Conservation (phyloP, 768 basidiomycete species). For the Lactifluus hygrophoroides region DNA sequence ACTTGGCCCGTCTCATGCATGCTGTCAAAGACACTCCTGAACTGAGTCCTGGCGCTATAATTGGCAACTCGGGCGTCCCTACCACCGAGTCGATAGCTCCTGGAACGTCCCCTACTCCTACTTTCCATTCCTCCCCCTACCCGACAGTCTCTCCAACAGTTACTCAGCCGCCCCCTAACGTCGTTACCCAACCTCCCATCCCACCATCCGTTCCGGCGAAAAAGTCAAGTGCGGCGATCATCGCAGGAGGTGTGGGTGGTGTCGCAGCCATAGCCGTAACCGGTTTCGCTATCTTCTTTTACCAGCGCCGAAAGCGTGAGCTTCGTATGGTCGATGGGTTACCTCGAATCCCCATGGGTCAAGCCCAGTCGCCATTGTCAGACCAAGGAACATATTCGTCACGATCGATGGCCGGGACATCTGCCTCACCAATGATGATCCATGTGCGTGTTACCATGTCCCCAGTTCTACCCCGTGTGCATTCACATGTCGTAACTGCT, state of each 20-base stretch:
- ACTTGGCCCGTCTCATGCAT: too few species aligned
- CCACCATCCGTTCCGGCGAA: neutral
- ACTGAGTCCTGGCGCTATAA: too few species aligned
- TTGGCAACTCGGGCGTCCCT: too few species aligned
- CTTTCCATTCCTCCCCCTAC: too few species aligned
- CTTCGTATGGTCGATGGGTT: too few species aligned
- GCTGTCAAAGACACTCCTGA: too few species aligned
- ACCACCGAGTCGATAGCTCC: neutral
- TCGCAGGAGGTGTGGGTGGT: neutral
- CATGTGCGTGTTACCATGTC: slow-evolving; percentile 7
- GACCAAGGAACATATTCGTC: neutral
- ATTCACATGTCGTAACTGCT: too few species aligned
- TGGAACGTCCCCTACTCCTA: neutral
- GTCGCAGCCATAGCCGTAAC: neutral
- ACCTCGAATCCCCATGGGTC: neutral
- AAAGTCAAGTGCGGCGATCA: neutral
- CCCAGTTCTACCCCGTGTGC: too few species aligned
- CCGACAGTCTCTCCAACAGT: too few species aligned
- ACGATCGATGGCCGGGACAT: neutral
- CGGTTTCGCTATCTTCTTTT: neutral
- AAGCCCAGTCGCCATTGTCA: neutral
- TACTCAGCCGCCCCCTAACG: neutral
- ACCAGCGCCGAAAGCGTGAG: neutral
- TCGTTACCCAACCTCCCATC: neutral
- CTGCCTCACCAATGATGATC: neutral